phyloP scores from a whole-genome alignment of 148 eudicot genomes.

The Camellia lanceoleosa region DNA sequence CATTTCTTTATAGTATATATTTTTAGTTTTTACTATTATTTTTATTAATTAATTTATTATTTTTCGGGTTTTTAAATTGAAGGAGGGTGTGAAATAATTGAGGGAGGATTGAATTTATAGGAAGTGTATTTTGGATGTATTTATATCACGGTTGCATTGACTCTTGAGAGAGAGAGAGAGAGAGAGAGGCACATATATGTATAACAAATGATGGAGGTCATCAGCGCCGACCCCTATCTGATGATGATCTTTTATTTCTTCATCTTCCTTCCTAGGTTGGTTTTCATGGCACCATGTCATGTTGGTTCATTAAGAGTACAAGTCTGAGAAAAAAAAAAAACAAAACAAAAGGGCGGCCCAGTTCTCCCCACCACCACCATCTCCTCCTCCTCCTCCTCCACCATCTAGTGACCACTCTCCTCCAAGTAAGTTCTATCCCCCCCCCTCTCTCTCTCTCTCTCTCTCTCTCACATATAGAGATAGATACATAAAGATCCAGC shows the following conservation, averaged over 20 bases:
- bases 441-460: conserved; percentile 8
- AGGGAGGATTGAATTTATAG: conserved; percentile 20
- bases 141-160: conserved; percentile 24
- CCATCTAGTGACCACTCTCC: conserved; percentile 4
- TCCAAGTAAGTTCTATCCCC: conserved; percentile 12
- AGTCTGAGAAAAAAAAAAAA: not conserved
- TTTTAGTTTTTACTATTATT: not conserved
- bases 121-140: conserved; percentile 41
- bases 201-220: conserved; percentile 19
- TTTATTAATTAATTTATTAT: conserved; percentile 7
- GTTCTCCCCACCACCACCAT: not conserved
- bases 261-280: conserved; percentile 30
- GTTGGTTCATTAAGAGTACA: conserved; percentile 31
- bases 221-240: conserved; percentile 17
- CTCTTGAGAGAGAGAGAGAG: conserved; percentile 15
- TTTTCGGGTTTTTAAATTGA: conserved; percentile 8
- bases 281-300: conserved; percentile 25
- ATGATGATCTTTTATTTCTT: conserved; percentile 24
- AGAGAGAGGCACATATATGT: not conserved
- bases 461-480: not conserved
- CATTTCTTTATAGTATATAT: not conserved
- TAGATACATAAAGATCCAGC: no score
- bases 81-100: conserved; percentile 29
- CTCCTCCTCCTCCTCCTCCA: not conserved
- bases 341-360: not conserved